Evolutionary conservation across 352 stramenopile genomes (phyloP).

Genomic region (Phytophthora nicotianae): DNA sequence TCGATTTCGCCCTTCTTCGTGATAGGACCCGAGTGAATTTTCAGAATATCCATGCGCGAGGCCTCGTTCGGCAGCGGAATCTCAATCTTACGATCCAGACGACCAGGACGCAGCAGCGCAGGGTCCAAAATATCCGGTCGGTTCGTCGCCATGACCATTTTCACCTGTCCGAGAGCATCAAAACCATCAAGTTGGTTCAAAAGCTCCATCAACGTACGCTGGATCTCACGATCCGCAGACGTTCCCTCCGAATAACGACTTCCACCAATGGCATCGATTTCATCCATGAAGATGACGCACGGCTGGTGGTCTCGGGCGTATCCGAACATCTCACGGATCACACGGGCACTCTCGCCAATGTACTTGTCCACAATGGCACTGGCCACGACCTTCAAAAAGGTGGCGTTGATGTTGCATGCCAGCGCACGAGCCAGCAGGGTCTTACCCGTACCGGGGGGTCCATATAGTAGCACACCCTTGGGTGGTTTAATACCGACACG

Average conservation of each 20-base stretch:
- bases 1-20: constrained; percentile 99
- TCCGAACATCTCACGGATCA: constrained; percentile 99
- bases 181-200: constrained; percentile 99
- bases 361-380: constrained; percentile 99
- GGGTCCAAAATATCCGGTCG: constrained; percentile 99
- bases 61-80: constrained; percentile 99
- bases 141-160: constrained; percentile 99
- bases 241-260: constrained; percentile 98
- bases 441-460: constrained; percentile 99
- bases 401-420: constrained; percentile 99
- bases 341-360: constrained; percentile 99
- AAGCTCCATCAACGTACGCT: constrained; percentile 99
- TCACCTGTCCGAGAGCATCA: constrained; percentile 97
- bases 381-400: constrained; percentile 99
- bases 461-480: constrained; percentile 98
- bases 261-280: constrained; percentile 99
- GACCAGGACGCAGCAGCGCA: constrained; percentile 96
- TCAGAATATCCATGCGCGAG: constrained; percentile 98
- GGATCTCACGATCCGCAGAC: constrained; percentile 97
- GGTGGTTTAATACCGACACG: constrained; percentile 98
- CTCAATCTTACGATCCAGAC: constrained; percentile 99
- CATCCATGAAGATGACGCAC: constrained; percentile 99
- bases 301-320: constrained; percentile 97
- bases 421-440: constrained; percentile 98
- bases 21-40: constrained; percentile 98